Percentiles rank a stretch among this genome's conserved stretches.
These are phyloP conservation scores for Kwoniella heveanensis DNA, from an alignment of 768 basidiomycete species.

Conservation along the genomic window DNA sequence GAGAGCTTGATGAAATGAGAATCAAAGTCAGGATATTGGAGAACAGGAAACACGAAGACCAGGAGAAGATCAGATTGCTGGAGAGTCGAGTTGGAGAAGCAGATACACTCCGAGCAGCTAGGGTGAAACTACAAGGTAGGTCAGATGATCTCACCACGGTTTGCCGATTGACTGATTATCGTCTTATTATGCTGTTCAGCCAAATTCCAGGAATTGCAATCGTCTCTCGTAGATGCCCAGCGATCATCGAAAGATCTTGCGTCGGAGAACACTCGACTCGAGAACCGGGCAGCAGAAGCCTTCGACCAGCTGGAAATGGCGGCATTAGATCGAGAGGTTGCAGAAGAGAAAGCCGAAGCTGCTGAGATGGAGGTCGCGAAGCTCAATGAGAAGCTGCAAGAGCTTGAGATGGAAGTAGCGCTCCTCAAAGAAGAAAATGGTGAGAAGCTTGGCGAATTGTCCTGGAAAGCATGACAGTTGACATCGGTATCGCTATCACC, in stretches of 20 bases:
- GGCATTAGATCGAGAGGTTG: slow-evolving; percentile 93
- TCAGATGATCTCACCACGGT: background rate
- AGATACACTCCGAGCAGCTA: slow-evolving; percentile 75
- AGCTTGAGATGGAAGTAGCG: slow-evolving; percentile 78
- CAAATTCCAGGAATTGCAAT: slow-evolving; percentile 77
- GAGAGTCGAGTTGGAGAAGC: slow-evolving; percentile 82
- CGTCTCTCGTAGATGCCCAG: slow-evolving; percentile 73
- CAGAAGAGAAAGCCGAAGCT: slow-evolving; percentile 85
- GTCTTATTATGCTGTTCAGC: slow-evolving; percentile 56
- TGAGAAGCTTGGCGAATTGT: slow-evolving; percentile 5
- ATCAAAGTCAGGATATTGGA: slow-evolving; percentile 84
- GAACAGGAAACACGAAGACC: slow-evolving; percentile 80
- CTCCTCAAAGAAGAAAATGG: slow-evolving; percentile 69
- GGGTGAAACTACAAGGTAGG: slow-evolving; percentile 77
- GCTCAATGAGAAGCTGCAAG: slow-evolving; percentile 73
- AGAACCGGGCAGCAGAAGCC: slow-evolving; percentile 71
- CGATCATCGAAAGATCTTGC: slow-evolving; percentile 72
- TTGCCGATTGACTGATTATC: slow-evolving; percentile 10
- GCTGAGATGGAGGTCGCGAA: slow-evolving; percentile 78
- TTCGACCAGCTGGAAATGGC: slow-evolving; percentile 93
- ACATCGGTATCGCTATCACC: too few relatives aligned
- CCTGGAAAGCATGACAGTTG: background rate
- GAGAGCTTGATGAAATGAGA: slow-evolving; percentile 68
- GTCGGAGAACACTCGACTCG: slow-evolving; percentile 72
- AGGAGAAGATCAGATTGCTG: slow-evolving; percentile 77